Percentiles rank a stretch among this genome's conserved stretches.
Conservation (phyloP, 768 basidiomycete species). For the Boletus vermiculosoides region DNA sequence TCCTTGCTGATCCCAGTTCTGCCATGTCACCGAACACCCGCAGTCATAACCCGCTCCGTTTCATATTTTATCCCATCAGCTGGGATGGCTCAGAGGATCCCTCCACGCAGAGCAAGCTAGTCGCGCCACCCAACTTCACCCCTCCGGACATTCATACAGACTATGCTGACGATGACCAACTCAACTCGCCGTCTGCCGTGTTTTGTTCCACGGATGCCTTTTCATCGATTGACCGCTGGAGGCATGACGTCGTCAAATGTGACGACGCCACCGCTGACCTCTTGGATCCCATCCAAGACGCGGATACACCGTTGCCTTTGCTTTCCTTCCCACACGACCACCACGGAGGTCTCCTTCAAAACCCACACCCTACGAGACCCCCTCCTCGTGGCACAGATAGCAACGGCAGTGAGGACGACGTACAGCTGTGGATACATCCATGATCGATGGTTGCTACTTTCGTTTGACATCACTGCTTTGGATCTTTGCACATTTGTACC, state of each 20-base stretch:
- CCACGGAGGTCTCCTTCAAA: not conserved
- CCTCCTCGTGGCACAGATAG: not conserved
- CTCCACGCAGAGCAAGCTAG: constrained; percentile 24
- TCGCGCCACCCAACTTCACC: not conserved
- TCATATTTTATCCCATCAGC: constrained; percentile 29
- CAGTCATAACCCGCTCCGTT: constrained; percentile 20
- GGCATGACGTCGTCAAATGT: constrained; percentile 15
- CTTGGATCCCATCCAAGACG: constrained; percentile 19
- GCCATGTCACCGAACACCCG: not conserved
- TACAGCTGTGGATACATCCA: constrained; percentile 17
- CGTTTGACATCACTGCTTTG: not conserved
- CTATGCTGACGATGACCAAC: constrained; percentile 37
- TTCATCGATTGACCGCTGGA: constrained; percentile 24
- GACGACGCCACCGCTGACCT: constrained; percentile 4
- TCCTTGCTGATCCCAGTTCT: not conserved
- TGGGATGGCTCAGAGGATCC: constrained; percentile 23
- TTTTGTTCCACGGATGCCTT: constrained; percentile 23
- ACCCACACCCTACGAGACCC: not conserved
- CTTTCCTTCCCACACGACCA: constrained; percentile 11
- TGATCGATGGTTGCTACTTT: not conserved
- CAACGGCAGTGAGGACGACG: constrained; percentile 9
- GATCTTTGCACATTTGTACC: not conserved
- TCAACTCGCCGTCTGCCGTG: constrained; percentile 25
- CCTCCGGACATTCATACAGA: not conserved
- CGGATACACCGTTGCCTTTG: constrained; percentile 6